phyloP scores from a whole-genome alignment of 2,329 filamentous ascomycete genomes.

The Alternaria rosae region DNA sequence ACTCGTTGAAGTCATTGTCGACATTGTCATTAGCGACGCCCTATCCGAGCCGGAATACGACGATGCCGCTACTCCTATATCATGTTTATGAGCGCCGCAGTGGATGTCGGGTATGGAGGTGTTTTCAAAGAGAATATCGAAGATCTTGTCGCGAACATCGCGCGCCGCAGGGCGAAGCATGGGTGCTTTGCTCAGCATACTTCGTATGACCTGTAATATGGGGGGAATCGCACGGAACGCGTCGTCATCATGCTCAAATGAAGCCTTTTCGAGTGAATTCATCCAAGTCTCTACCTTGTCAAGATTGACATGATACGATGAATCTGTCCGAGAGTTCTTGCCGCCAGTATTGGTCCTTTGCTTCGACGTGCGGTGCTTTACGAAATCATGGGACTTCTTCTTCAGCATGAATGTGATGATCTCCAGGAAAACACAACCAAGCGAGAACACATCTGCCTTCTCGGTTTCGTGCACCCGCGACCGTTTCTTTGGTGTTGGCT shows the following conservation, averaged over 20 bases:
- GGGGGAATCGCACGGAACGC: constrained; percentile 52
- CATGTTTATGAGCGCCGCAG: constrained; percentile 44
- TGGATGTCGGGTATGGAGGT: constrained; percentile 46
- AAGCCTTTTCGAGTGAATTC: constrained; percentile 66
- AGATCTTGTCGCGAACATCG: constrained; percentile 51
- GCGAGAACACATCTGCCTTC: constrained; percentile 73
- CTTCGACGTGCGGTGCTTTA: constrained; percentile 70
- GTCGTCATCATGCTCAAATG: constrained; percentile 49
- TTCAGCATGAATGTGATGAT: constrained; percentile 74
- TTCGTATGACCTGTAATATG: constrained; percentile 51
- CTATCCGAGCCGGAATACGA: constrained; percentile 37
- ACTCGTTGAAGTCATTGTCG: constrained; percentile 38
- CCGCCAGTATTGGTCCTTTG: constrained; percentile 60
- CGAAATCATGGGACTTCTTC: constrained; percentile 70
- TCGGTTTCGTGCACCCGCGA: constrained; percentile 45
- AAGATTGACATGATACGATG: constrained; percentile 75
- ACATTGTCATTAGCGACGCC: constrained; percentile 38
- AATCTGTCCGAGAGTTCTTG: constrained; percentile 67
- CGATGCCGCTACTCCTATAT: constrained; percentile 33
- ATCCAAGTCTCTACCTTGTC: constrained; percentile 75
- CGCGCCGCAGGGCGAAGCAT: constrained; percentile 51
- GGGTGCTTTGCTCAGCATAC: constrained; percentile 54
- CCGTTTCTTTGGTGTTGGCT: constrained; percentile 36
- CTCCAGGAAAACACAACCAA: constrained; percentile 76
- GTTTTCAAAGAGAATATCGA: constrained; percentile 40